Evolutionary conservation across 495 filamentous ascomycete genomes (phyloP).

Genomic region (Glutinoglossum americanum): DNA sequence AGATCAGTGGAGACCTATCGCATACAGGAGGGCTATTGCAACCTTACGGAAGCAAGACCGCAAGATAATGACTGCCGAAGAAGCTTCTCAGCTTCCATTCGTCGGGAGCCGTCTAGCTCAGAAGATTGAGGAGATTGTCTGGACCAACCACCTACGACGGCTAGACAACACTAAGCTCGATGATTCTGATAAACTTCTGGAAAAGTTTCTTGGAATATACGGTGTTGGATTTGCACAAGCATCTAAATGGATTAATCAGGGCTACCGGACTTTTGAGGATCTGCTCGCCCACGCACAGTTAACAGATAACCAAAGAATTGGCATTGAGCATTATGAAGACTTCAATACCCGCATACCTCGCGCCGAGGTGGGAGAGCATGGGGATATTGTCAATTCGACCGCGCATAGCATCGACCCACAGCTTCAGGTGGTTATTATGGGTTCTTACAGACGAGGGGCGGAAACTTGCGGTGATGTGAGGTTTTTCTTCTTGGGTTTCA

Average conservation of each 20-base stretch:
- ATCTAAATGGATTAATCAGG: conserved; percentile 55
- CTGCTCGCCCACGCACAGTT: conserved; percentile 40
- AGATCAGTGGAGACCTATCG: conserved; percentile 61
- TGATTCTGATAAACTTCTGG: conserved; percentile 38
- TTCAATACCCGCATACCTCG: conserved; percentile 68
- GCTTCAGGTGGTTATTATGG: conserved; percentile 51
- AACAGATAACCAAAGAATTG: conserved; percentile 53
- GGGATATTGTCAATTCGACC: conserved; percentile 38
- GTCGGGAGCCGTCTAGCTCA: conserved; percentile 58
- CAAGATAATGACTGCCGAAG: conserved; percentile 42
- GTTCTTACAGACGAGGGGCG: conserved; percentile 72
- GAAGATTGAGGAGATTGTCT: conserved; percentile 83
- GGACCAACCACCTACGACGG: conserved; percentile 50
- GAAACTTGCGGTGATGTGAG: conserved; percentile 42
- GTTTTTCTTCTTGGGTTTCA: background rate
- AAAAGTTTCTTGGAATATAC: conserved; percentile 57
- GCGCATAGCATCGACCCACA: conserved; percentile 37
- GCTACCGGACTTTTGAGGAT: conserved; percentile 55
- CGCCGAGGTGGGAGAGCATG: conserved; percentile 50
- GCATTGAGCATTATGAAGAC: conserved; percentile 65
- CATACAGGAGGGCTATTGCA: conserved; percentile 63
- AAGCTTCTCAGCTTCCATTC: conserved; percentile 45
- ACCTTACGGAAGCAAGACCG: conserved; percentile 43
- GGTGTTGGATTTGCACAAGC: conserved; percentile 54
- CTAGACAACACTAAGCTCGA: conserved; percentile 48